phyloP scores from a whole-genome alignment of 805 yeast genomes.

The Ogataea henricii region DNA sequence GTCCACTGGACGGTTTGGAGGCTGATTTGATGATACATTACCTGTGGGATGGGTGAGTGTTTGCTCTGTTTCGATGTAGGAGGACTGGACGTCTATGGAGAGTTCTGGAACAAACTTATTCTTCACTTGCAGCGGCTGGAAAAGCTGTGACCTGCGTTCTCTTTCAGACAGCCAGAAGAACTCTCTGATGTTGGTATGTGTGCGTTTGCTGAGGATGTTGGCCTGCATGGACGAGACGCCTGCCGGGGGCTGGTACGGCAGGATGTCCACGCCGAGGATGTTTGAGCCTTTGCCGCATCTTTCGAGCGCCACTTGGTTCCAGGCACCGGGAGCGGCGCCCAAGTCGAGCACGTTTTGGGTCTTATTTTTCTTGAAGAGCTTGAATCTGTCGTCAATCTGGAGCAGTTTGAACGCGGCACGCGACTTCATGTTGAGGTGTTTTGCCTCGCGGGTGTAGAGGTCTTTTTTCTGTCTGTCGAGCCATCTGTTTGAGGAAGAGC shows the following conservation, averaged over 20 bases:
- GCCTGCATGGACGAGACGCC: slow-evolving; percentile 87
- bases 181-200: slow-evolving; percentile 57
- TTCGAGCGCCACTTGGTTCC: slow-evolving; percentile 82
- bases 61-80: slow-evolving; percentile 23
- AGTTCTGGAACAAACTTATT: slow-evolving; percentile 9
- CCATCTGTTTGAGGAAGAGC: slow-evolving; percentile 71
- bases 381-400: slow-evolving; percentile 68
- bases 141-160: slow-evolving; percentile 30
- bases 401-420: slow-evolving; percentile 89
- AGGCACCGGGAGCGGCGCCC: slow-evolving; percentile 93
- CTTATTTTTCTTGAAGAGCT: slow-evolving; percentile 44
- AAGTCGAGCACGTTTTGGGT: slow-evolving; percentile 65
- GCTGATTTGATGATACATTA: neutral
- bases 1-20: slow-evolving; percentile 51
- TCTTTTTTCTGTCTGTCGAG: slow-evolving; percentile 69
- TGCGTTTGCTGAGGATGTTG: slow-evolving; percentile 68
- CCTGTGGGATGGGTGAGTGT: slow-evolving; percentile 15
- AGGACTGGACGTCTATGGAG: slow-evolving; percentile 15
- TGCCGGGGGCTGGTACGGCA: slow-evolving; percentile 74
- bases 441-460: slow-evolving; percentile 66
- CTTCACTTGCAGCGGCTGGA: slow-evolving; percentile 21
- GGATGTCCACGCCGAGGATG: slow-evolving; percentile 80
- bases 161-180: slow-evolving; percentile 43
- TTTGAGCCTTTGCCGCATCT: slow-evolving; percentile 51
- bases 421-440: slow-evolving; percentile 61